These are phyloP conservation scores for Saccharomyces hybrid DNA, from an alignment of 1,139 yeast species.

Conservation along the genomic window DNA sequence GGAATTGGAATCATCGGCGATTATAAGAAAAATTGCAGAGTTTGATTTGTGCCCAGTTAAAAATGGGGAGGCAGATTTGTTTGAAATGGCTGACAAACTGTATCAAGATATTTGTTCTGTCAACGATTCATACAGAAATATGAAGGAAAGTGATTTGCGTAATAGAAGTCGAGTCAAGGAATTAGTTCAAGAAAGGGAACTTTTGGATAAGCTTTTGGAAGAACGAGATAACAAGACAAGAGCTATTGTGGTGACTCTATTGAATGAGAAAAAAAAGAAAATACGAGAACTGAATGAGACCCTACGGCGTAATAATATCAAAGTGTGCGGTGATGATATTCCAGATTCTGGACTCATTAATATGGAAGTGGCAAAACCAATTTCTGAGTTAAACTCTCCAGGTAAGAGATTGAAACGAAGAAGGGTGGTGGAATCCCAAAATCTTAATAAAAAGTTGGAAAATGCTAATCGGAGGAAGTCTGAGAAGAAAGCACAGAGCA, in stretches of 20 bases:
- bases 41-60: constrained; percentile 8
- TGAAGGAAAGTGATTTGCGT: neutral
- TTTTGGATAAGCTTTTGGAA: constrained; percentile 11
- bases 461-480: neutral
- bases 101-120: constrained; percentile 10
- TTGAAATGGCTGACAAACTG: constrained; percentile 16
- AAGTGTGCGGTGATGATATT: constrained; percentile 4
- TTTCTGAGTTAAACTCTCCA: constrained; percentile 22
- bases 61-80: constrained; percentile 22
- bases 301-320: neutral
- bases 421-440: neutral
- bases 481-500: neutral
- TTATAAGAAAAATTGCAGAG: constrained; percentile 20
- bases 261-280: constrained; percentile 26
- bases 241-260: constrained; percentile 14
- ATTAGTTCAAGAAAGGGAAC: constrained; percentile 9
- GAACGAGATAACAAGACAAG: constrained; percentile 21
- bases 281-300: constrained; percentile 14
- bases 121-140: constrained; percentile 9
- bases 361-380: constrained; percentile 13
- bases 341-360: constrained; percentile 19
- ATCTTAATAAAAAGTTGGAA: neutral
- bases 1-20: constrained; percentile 14
- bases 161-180: constrained; percentile 5
- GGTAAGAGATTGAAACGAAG: constrained; percentile 16